A percentile compares a stretch with the other conserved stretches of the same genome.
Evolutionary conservation across 179 eudicot species (phyloP).

Genomic region (Corrigiola litoralis): DNA sequence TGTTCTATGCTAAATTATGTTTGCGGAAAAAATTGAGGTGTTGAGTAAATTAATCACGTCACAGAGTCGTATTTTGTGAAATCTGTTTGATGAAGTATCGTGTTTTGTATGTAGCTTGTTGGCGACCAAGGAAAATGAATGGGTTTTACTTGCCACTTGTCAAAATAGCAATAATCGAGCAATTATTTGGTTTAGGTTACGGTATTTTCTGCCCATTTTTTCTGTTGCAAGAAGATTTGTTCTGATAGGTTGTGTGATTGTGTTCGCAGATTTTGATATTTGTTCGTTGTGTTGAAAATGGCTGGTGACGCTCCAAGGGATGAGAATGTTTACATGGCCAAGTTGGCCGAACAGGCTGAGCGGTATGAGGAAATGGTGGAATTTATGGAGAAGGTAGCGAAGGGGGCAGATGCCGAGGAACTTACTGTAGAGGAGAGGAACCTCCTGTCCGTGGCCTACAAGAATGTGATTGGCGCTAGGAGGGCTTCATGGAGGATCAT

Average conservation of each 20-base stretch:
- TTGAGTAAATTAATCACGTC: too few species aligned
- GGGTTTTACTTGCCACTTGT: too few species aligned
- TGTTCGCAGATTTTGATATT: slow-evolving; percentile 19
- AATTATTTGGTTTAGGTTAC: background rate
- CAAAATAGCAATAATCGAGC: too few species aligned
- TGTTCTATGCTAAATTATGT: too few species aligned
- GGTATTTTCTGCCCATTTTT: background rate
- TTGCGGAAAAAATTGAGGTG: too few species aligned
- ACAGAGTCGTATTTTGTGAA: too few species aligned
- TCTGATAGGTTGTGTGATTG: slow-evolving; percentile 7
- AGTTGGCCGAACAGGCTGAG: slow-evolving; percentile 44
- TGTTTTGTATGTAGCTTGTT: too few species aligned
- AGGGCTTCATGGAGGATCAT: slow-evolving; percentile 54
- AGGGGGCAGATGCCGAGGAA: slow-evolving; percentile 27
- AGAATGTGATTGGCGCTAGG: slow-evolving; percentile 45
- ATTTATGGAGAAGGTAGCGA: slow-evolving; percentile 40
- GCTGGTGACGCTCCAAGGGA: slow-evolving; percentile 30
- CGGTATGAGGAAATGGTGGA: slow-evolving; percentile 46
- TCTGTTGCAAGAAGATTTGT: background rate
- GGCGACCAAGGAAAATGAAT: too few species aligned
- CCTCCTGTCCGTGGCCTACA: slow-evolving; percentile 37
- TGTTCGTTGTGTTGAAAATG: slow-evolving; percentile 20
- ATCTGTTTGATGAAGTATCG: too few species aligned
- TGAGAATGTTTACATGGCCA: slow-evolving; percentile 45
- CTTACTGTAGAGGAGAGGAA: slow-evolving; percentile 41